phyloP scores from a whole-genome alignment of 176 grass and related monocot genomes.

The Bothriochloa decipiens region DNA sequence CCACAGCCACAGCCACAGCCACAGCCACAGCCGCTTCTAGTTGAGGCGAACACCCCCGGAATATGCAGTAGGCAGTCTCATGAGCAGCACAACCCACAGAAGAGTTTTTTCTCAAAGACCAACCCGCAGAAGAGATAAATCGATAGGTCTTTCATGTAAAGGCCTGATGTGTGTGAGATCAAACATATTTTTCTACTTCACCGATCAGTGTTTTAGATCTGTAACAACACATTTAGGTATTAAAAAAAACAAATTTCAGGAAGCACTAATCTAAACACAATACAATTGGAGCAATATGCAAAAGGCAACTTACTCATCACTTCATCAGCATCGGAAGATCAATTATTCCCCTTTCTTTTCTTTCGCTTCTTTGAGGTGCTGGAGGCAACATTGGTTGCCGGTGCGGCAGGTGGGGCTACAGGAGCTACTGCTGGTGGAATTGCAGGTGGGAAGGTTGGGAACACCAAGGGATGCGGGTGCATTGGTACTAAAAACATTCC shows the following conservation, averaged over 20 bases:
- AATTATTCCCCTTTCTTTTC: conserved; percentile 66
- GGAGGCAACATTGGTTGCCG: conserved; percentile 24
- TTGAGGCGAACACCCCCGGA: background rate
- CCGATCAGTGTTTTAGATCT: conserved; percentile 5
- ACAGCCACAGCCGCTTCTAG: background rate
- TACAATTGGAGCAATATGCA: background rate
- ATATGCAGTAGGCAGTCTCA: conserved; percentile 1
- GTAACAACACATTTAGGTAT: background rate
- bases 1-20: too few species aligned
- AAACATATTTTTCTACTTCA: conserved; percentile 11
- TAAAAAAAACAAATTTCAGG: background rate
- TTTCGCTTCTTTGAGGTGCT: conserved; percentile 69
- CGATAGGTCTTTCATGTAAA: background rate
- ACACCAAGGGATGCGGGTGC: conserved; percentile 65
- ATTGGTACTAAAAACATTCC: conserved; percentile 75
- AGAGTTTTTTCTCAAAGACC: background rate
- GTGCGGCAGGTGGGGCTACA: conserved; percentile 28
- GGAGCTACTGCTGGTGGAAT: conserved; percentile 54
- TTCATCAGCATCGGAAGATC: conserved; percentile 6
- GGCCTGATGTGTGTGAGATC: background rate
- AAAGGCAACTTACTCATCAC: conserved; percentile 24
- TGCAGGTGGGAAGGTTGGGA: conserved; percentile 54
- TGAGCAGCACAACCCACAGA: background rate
- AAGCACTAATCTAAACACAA: background rate
- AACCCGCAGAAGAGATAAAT: background rate